Evolutionary conservation across 2,329 filamentous ascomycete species (phyloP).

Genomic region (Dactylellina drechsleri): DNA sequence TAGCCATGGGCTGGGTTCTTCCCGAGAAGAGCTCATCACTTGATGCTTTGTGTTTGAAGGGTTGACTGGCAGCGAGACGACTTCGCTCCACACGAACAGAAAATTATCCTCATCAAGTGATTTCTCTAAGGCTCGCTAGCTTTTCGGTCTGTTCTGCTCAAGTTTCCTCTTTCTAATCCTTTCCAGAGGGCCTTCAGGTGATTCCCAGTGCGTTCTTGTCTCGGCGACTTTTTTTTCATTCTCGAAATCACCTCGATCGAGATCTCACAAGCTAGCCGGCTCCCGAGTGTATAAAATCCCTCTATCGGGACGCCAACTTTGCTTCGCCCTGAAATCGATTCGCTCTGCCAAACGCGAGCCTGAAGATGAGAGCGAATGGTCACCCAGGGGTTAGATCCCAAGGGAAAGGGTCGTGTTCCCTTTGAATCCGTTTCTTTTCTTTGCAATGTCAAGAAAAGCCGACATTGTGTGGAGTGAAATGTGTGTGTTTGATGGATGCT

Average conservation of each 20-base stretch:
- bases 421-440: conserved; percentile 3
- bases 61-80: conserved; percentile 3
- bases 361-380: background rate
- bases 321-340: conserved; percentile 10
- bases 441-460: conserved; percentile 14
- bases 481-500: conserved; percentile 20
- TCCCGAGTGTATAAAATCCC: conserved; percentile 18
- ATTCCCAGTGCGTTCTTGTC: conserved; percentile 46
- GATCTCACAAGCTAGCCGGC: conserved; percentile 14
- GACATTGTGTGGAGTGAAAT: conserved; percentile 28
- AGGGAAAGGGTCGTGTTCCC: conserved; percentile 1
- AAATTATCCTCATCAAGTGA: conserved; percentile 50
- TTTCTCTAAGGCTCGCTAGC: conserved; percentile 22
- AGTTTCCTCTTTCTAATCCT: background rate
- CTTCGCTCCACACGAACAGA: conserved; percentile 20
- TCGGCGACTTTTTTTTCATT: conserved; percentile 47
- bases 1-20: conserved; percentile 31
- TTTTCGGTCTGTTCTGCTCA: conserved; percentile 1
- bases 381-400: conserved; percentile 2
- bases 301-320: background rate
- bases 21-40: conserved; percentile 37
- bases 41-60: conserved; percentile 1
- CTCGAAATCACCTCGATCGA: conserved; percentile 2
- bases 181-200: conserved; percentile 7
- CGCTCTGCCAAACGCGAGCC: conserved; percentile 6